These are phyloP conservation scores for Letharia columbiana DNA, from an alignment of 495 filamentous ascomycete species.

Conservation along the genomic window DNA sequence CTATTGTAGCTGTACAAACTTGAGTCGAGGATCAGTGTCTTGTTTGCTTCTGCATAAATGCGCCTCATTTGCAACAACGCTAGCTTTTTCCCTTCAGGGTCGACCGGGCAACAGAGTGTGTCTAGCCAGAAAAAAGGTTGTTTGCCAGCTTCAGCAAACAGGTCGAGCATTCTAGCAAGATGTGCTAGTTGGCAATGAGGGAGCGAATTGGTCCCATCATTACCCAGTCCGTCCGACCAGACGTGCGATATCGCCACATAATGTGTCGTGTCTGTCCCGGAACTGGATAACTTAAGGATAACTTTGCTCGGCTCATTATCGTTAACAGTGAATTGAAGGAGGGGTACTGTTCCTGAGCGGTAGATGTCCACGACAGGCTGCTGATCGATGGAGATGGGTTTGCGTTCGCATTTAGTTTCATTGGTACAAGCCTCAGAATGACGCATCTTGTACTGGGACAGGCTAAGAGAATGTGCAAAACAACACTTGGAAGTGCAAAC, in stretches of 20 bases:
- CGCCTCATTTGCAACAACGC: constrained; percentile 26
- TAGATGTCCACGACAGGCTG: constrained; percentile 2
- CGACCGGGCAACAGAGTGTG: constrained; percentile 31
- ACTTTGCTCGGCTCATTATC: not conserved
- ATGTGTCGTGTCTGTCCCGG: not conserved
- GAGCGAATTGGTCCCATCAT: constrained; percentile 28
- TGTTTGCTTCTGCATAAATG: constrained; percentile 24
- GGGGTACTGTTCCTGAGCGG: constrained; percentile 4
- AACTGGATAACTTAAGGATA: not conserved
- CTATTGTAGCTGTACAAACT: not conserved
- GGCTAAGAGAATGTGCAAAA: constrained; percentile 1
- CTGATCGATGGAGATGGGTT: not conserved
- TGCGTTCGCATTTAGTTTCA: not conserved
- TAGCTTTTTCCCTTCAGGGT: constrained; percentile 20
- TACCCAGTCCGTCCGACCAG: constrained; percentile 34
- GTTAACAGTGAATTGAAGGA: not conserved
- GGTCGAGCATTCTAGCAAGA: constrained; percentile 21
- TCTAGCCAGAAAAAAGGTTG: constrained; percentile 29
- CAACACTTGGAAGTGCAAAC: not conserved
- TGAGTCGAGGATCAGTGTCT: constrained; percentile 28
- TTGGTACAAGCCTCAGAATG: not conserved
- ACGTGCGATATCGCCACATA: constrained; percentile 31
- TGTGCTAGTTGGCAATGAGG: constrained; percentile 27
- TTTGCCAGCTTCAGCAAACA: not conserved
- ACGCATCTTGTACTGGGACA: not conserved